These are phyloP conservation scores for Spathaspora sp. DNA, from an alignment of 805 yeast genomes.

Conservation along the genomic window DNA sequence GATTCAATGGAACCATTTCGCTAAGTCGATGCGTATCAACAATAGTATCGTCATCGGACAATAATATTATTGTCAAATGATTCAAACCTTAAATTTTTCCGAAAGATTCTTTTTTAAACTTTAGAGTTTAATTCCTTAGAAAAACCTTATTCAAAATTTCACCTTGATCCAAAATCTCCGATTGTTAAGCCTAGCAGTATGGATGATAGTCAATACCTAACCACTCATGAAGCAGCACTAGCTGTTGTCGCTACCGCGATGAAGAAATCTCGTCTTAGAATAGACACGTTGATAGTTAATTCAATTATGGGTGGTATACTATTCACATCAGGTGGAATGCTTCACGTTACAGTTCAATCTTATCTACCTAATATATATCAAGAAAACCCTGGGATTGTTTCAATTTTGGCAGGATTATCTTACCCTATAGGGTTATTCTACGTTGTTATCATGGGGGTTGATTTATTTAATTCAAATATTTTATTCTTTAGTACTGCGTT, in stretches of 20 bases:
- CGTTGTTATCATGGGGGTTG: slow-evolving; percentile 73
- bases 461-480: slow-evolving; percentile 71
- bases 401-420: slow-evolving; percentile 54
- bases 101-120: no score
- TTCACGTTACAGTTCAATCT: slow-evolving; percentile 53
- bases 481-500: slow-evolving; percentile 68
- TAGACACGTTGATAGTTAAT: slow-evolving; percentile 58
- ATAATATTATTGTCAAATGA: background rate
- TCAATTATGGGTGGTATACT: slow-evolving; percentile 68
- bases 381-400: slow-evolving; percentile 49
- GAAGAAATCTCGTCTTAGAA: slow-evolving; percentile 71
- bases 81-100: background rate
- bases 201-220: slow-evolving; percentile 46
- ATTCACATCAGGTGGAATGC: slow-evolving; percentile 72
- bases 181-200: slow-evolving; percentile 4
- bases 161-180: no score
- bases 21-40: background rate
- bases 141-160: no score
- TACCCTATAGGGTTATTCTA: slow-evolving; percentile 73
- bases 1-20: background rate
- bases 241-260: slow-evolving; percentile 83
- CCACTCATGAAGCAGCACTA: slow-evolving; percentile 78
- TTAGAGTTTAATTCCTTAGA: no score
- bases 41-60: background rate
- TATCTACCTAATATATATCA: slow-evolving; percentile 41